phyloP scores from a whole-genome alignment of 306 rosid species.

The Mimosa bimucronata region DNA sequence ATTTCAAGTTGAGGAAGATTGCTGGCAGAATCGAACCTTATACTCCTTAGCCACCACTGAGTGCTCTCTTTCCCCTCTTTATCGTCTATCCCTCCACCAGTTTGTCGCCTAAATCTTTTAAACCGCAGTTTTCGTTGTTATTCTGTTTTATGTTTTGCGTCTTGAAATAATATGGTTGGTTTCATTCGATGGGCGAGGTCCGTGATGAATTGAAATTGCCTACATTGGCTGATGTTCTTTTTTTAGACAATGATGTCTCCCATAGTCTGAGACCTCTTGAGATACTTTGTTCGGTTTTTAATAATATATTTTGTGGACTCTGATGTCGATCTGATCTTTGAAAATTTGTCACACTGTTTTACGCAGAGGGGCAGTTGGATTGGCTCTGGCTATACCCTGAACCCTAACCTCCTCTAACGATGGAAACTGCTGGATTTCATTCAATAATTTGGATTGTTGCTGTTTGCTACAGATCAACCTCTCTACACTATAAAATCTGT shows the following conservation, averaged over 20 bases:
- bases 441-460: background rate
- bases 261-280: constrained; percentile 39
- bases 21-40: constrained; percentile 89
- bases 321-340: background rate
- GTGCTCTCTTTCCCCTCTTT: constrained; percentile 32
- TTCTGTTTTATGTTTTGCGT: background rate
- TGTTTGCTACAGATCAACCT: background rate
- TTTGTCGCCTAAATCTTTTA: background rate
- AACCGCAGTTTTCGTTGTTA: background rate
- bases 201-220: constrained; percentile 44
- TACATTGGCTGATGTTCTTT: constrained; percentile 48
- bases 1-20: constrained; percentile 55
- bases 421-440: background rate
- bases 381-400: background rate
- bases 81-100: too few species aligned
- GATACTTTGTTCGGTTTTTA: background rate
- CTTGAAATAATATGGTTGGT: background rate
- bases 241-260: constrained; percentile 32
- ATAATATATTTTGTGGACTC: background rate
- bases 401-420: background rate
- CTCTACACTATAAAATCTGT: background rate
- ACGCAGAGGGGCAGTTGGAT: too few species aligned
- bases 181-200: constrained; percentile 27
- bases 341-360: background rate
- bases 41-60: constrained; percentile 59